A percentile compares a stretch with the other conserved stretches of the same genome.
Evolutionary conservation across 164 flowering plant species (phyloP).

Genomic region (Euptelea pleiosperma): DNA sequence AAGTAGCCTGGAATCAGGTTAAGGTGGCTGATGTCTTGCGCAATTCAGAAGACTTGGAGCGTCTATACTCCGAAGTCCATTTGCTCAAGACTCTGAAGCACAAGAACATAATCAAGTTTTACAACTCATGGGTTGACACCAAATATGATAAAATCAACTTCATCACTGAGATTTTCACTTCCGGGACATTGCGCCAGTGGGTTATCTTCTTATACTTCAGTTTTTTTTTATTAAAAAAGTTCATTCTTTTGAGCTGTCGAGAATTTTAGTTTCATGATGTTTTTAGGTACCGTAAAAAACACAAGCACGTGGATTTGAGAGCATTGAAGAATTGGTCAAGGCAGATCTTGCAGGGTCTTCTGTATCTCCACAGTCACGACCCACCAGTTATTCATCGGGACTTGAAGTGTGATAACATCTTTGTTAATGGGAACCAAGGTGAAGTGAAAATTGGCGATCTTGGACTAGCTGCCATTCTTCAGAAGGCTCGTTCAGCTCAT

Average conservation of each 20-base stretch:
- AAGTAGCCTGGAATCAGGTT: constrained; percentile 99
- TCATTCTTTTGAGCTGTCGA: neutral
- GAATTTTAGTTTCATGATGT: neutral
- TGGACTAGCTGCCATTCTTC: constrained; percentile 84
- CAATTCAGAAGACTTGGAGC: constrained; percentile 72
- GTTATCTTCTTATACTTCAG: constrained; percentile 20
- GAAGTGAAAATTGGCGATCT: constrained; percentile 94
- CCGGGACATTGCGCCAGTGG: constrained; percentile 91
- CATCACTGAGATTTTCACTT: constrained; percentile 96
- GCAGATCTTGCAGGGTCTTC: constrained; percentile 88
- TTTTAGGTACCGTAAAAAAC: constrained; percentile 83
- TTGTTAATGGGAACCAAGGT: constrained; percentile 95
- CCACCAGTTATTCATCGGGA: constrained; percentile 95
- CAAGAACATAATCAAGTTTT: constrained; percentile 93
- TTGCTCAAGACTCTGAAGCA: constrained; percentile 94
- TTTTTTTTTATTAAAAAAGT: neutral
- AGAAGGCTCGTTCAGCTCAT: constrained; percentile 75
- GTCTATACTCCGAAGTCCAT: constrained; percentile 88
- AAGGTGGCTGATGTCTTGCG: constrained; percentile 73
- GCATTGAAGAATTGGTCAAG: constrained; percentile 97
- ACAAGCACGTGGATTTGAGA: constrained; percentile 82
- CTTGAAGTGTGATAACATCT: constrained; percentile 89
- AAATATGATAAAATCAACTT: constrained; percentile 64
- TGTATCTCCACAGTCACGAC: constrained; percentile 83
- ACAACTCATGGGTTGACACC: constrained; percentile 83